Base-by-base conservation (phyloP, 2,329 filamentous ascomycete genomes). In the Bipolaris zeicola region DNA sequence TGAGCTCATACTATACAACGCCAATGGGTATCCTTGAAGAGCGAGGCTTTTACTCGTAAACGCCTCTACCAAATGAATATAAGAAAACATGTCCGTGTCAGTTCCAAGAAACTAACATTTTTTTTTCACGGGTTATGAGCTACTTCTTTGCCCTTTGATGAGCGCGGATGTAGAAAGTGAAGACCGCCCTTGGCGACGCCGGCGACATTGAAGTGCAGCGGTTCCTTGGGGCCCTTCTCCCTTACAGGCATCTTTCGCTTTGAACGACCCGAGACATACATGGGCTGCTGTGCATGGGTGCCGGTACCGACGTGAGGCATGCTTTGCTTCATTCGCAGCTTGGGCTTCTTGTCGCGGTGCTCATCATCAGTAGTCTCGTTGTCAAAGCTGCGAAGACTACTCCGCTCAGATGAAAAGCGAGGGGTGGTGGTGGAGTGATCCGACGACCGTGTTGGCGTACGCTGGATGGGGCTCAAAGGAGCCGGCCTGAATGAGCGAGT, bases 241-340 rank as follows among this genome's bases (percentile, higher is more conserved):
- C 70, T 65, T 3, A 74, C 67, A 6, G 74, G 71, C 69, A 78
- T 76, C 68, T 78, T 78, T 34, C 76, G 66, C 64, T 78, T 78
- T 10, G 75, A 76, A 18, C 76, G 72, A 26, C 76, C 76, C 22
- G 76, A 78, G 39, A 76, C 67, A 48, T 77, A 78, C 39, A 77
- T 71, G 13, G 72, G 69, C 39, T 70, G 64, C 28, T 65, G 61
- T n/a, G 64, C 57, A 38, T 65, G 63, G 20, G 64, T 62, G 22
- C 60, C 61, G 41, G 64, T 58, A 51, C 67, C 63, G 43, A 74
- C 66, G 18, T 65, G 65, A 22, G 71, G 68, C 64, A 74, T 67
- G 45, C 73, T 76, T 37, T 71, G 67, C 59, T 76, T 77, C 5
- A 69, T 63, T 16, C 74, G 66, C 24, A 75, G 69, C 64, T 76